Percentiles rank a stretch among this genome's conserved stretches.
phyloP scores from a whole-genome alignment of 2,329 filamentous ascomycete species.

The Aspergillus luchuensis region DNA sequence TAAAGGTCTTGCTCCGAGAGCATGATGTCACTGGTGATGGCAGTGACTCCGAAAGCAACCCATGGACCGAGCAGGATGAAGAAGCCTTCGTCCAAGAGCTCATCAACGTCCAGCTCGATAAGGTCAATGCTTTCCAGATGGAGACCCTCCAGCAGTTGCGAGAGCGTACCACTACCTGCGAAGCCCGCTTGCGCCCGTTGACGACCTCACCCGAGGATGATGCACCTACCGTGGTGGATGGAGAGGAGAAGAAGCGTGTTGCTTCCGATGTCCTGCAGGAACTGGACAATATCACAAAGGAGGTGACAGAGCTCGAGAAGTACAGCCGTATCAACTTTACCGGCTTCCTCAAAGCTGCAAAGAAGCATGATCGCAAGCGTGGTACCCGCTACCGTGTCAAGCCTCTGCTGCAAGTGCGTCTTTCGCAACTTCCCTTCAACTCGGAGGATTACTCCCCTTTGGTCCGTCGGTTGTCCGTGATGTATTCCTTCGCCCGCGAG shows the following conservation, averaged over 20 bases:
- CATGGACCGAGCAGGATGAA: constrained; percentile 94
- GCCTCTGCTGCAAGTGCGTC: constrained; percentile 85
- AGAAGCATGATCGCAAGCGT: constrained; percentile 96
- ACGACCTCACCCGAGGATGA: constrained; percentile 42
- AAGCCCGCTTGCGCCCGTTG: constrained; percentile 64
- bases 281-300: constrained; percentile 83
- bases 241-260: constrained; percentile 51
- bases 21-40: constrained; percentile 56
- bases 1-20: constrained; percentile 86
- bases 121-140: constrained; percentile 87
- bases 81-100: constrained; percentile 92
- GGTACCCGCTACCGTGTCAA: constrained; percentile 84
- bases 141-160: constrained; percentile 78
- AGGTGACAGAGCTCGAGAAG: constrained; percentile 90
- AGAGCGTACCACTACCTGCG: constrained; percentile 73
- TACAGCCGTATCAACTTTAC: constrained; percentile 98
- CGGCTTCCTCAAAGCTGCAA: constrained; percentile 94
- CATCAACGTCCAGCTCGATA: constrained; percentile 91
- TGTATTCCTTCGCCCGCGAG: constrained; percentile 93
- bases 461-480: constrained; percentile 82
- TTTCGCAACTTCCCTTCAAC: constrained; percentile 90
- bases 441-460: constrained; percentile 91
- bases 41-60: constrained; percentile 57
- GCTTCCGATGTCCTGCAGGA: constrained; percentile 74
- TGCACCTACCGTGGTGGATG: constrained; percentile 35